These are phyloP conservation scores for Wolfiporia cocos DNA, from an alignment of 1,284 basidiomycete genomes.

Conservation along the genomic window DNA sequence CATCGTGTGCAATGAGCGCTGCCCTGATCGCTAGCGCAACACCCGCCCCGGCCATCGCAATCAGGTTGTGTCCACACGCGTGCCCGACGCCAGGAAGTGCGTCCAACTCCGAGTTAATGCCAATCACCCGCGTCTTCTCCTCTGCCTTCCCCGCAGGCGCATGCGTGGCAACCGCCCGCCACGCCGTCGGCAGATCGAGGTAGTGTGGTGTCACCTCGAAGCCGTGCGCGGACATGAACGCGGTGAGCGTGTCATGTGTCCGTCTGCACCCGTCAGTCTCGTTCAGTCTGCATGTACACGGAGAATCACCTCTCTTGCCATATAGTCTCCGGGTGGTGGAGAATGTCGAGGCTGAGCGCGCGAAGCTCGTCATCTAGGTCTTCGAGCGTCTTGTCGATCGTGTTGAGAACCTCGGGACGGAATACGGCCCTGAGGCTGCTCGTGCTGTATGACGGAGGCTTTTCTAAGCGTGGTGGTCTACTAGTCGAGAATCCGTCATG, in stretches of 20 bases:
- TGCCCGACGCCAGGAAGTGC: constrained; percentile 56
- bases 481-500: neutral
- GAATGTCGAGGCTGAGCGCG: constrained; percentile 61
- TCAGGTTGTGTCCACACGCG: constrained; percentile 84
- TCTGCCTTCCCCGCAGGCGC: constrained; percentile 6
- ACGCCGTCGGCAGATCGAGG: constrained; percentile 59
- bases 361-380: constrained; percentile 49
- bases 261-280: constrained; percentile 16
- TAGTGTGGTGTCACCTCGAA: constrained; percentile 54
- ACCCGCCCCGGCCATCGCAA: constrained; percentile 75
- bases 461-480: constrained; percentile 10
- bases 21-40: constrained; percentile 67
- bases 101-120: constrained; percentile 74
- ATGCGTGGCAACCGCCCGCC: constrained; percentile 54
- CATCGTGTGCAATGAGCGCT: constrained; percentile 56
- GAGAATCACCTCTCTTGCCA: constrained; percentile 26
- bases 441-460: constrained; percentile 14
- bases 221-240: constrained; percentile 38
- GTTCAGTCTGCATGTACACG: neutral
- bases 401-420: constrained; percentile 35
- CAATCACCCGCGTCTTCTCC: constrained; percentile 50
- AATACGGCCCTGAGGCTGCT: constrained; percentile 7
- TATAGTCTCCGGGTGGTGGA: constrained; percentile 29
- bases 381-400: constrained; percentile 52
- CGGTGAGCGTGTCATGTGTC: constrained; percentile 31